Conservation (phyloP, 345 rosid genomes). For the Rhizophora apiculata region DNA sequence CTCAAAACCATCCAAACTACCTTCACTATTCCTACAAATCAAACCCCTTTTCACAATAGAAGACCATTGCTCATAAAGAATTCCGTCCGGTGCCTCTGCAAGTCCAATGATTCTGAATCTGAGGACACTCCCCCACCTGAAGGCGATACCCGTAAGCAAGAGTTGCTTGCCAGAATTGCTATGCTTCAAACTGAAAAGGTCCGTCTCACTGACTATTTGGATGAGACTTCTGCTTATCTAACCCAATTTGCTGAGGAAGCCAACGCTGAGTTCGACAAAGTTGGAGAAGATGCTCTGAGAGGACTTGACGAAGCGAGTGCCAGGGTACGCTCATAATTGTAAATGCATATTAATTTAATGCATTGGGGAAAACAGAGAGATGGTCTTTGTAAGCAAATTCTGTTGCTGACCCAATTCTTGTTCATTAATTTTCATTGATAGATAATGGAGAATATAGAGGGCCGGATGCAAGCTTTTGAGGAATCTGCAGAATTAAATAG, state of each 20-base stretch:
- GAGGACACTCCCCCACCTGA: slow-evolving; percentile 41
- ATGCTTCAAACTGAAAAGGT: slow-evolving; percentile 83
- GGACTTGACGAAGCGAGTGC: slow-evolving; percentile 81
- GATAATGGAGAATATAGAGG: slow-evolving; percentile 83
- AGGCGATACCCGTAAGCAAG: slow-evolving; percentile 75
- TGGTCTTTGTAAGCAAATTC: slow-evolving; percentile 6
- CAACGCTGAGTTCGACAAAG: slow-evolving; percentile 65
- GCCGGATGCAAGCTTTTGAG: slow-evolving; percentile 80
- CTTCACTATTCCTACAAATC: slow-evolving; percentile 22
- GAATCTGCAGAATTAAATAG: slow-evolving; percentile 66
- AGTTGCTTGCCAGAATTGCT: slow-evolving; percentile 75
- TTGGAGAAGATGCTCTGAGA: slow-evolving; percentile 90
- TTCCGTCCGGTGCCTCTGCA: slow-evolving; percentile 40
- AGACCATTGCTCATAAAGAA: slow-evolving; percentile 20
- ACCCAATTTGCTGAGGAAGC: slow-evolving; percentile 88
- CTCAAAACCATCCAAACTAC: slow-evolving; percentile 35
- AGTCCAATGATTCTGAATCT: slow-evolving; percentile 40
- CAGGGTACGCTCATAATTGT: slow-evolving; percentile 50
- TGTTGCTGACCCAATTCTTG: slow-evolving; percentile 19
- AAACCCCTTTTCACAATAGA: slow-evolving; percentile 26
- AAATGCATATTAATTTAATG: neutral
- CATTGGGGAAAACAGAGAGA: neutral
- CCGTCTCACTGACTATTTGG: slow-evolving; percentile 79
- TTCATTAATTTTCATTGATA: slow-evolving; percentile 29
- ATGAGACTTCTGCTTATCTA: slow-evolving; percentile 69